Percentiles rank a stretch among this genome's conserved stretches.
These are phyloP conservation scores for Salicornia ramosissima DNA, from an alignment of 148 eudicot genomes.

Conservation along the genomic window DNA sequence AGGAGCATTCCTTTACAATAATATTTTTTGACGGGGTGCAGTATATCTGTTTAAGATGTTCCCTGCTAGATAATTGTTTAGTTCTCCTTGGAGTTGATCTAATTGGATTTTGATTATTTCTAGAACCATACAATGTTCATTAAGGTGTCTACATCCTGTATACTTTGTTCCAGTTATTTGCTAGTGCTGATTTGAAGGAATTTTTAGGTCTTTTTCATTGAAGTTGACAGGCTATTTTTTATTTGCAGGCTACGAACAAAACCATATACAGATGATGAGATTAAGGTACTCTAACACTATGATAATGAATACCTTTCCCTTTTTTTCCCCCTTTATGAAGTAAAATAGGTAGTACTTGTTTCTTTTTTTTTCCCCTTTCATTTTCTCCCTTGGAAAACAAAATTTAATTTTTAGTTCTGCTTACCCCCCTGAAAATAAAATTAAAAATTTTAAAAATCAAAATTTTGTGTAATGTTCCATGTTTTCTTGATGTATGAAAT, in stretches of 20 bases:
- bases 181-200: neutral
- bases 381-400: neutral
- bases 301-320: neutral
- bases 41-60: no score
- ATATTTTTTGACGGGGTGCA: no score
- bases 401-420: neutral
- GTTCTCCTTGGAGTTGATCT: neutral
- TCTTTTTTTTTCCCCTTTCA: neutral
- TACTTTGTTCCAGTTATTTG: neutral
- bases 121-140: neutral
- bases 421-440: no score
- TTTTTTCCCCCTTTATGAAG: neutral
- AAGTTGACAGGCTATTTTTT: slow-evolving; percentile 18
- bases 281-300: slow-evolving; percentile 52
- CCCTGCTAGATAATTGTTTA: no score
- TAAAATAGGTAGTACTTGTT: no score
- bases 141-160: neutral
- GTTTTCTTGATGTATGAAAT: no score
- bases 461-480: neutral
- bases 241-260: slow-evolving; percentile 58
- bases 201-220: neutral
- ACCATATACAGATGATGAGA: slow-evolving; percentile 87
- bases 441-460: no score
- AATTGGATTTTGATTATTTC: neutral
- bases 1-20: neutral